Evolutionary conservation across 2,329 filamentous ascomycete species (phyloP).

Genomic region (Penicillium sp.): DNA sequence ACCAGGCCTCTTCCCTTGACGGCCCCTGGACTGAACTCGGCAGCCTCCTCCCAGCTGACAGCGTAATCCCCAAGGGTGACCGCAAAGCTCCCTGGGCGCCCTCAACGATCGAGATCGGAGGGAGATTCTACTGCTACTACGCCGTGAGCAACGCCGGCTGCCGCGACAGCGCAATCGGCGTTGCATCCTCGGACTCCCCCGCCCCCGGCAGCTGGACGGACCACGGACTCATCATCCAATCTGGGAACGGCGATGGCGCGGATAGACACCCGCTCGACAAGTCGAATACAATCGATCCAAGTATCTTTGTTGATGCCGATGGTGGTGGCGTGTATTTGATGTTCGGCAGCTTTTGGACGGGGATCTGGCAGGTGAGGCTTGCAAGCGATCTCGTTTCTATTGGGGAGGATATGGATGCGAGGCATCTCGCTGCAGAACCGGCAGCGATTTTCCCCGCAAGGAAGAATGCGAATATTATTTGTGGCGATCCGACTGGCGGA

Average conservation of each 20-base stretch:
- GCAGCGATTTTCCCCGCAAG: slow-evolving; percentile 24
- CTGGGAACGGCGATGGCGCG: slow-evolving; percentile 35
- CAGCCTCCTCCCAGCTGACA: slow-evolving; percentile 35
- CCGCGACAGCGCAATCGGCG: slow-evolving; percentile 67
- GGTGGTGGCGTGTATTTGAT: slow-evolving; percentile 53
- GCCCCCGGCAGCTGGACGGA: slow-evolving; percentile 42
- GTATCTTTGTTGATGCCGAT: slow-evolving; percentile 50
- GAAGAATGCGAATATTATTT: slow-evolving; percentile 31
- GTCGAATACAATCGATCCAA: slow-evolving; percentile 67
- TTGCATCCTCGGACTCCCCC: slow-evolving; percentile 54
- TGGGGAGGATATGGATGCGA: slow-evolving; percentile 29
- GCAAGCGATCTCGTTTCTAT: slow-evolving; percentile 30
- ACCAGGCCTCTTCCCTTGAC: slow-evolving; percentile 32
- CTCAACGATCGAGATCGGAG: slow-evolving; percentile 61
- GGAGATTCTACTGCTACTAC: slow-evolving; percentile 69
- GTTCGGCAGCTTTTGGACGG: slow-evolving; percentile 73
- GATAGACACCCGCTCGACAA: slow-evolving; percentile 40
- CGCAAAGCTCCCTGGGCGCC: slow-evolving; percentile 58
- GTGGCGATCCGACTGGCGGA: slow-evolving; percentile 35
- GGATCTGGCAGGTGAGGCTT: slow-evolving; percentile 66
- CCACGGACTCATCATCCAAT: slow-evolving; percentile 42
- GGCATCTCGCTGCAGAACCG: slow-evolving; percentile 37
- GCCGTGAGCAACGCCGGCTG: slow-evolving; percentile 65
- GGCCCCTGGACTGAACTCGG: slow-evolving; percentile 39
- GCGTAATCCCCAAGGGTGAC: slow-evolving; percentile 41